These are phyloP conservation scores for Stereum hirsutum DNA, from an alignment of 1,284 basidiomycete species.

Conservation along the genomic window DNA sequence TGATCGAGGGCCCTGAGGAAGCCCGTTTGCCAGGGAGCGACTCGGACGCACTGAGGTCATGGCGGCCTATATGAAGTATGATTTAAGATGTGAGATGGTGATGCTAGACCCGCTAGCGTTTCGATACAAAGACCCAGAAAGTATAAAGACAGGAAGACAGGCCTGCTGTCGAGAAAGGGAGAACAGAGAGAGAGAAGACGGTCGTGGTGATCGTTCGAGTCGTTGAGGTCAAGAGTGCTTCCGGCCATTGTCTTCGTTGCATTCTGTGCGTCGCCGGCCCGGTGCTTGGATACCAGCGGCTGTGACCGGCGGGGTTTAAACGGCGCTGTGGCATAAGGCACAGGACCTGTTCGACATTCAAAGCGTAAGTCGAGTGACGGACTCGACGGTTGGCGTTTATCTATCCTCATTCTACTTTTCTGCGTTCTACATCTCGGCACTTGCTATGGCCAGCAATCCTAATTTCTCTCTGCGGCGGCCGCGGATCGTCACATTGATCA, in stretches of 20 bases:
- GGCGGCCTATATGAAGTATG: not conserved
- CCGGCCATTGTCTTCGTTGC: not conserved
- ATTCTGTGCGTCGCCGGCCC: not conserved
- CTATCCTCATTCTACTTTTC: no score
- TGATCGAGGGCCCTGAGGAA: constrained; percentile 11
- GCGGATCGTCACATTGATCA: no score
- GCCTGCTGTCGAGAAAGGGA: constrained; percentile 16
- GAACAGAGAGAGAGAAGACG: constrained; percentile 11
- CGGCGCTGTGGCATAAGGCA: no score
- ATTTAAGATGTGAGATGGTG: not conserved
- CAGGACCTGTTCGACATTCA: no score
- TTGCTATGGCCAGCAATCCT: no score
- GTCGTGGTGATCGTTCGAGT: not conserved
- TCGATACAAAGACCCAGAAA: not conserved
- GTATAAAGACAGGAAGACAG: constrained; percentile 8
- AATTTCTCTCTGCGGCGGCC: no score
- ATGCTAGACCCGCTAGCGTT: constrained; percentile 2
- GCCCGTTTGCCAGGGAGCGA: constrained; percentile 6
- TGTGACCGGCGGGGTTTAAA: no score
- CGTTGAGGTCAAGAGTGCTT: not conserved
- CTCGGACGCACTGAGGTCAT: constrained; percentile 9
- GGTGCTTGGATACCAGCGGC: not conserved
- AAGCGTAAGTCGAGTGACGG: no score
- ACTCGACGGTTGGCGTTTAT: no score
- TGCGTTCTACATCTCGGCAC: no score